Conservation (phyloP, 2,329 filamentous ascomycete species). For the Albifimbria verrucaria region DNA sequence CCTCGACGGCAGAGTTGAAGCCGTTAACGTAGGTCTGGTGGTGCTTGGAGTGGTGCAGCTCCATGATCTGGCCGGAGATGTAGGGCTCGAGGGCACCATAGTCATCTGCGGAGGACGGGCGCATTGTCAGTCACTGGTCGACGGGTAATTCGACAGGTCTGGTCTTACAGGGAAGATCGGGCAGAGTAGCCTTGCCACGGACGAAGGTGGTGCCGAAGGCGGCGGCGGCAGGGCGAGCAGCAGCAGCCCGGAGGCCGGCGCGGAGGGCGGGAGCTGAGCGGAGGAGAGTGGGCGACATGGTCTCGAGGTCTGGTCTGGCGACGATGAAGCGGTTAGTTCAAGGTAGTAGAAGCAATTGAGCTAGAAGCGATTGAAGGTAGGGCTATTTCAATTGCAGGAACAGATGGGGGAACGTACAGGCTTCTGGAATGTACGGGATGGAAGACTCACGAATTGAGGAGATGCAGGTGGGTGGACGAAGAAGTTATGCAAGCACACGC, state of each 20-base stretch:
- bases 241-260: conserved; percentile 66
- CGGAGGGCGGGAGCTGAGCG: conserved; percentile 66
- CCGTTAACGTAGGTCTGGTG: conserved; percentile 91
- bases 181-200: conserved; percentile 87
- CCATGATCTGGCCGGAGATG: conserved; percentile 91
- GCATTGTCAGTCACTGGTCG: neutral
- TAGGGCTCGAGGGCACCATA: conserved; percentile 87
- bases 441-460: neutral
- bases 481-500: neutral
- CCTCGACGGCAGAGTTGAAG: conserved; percentile 76
- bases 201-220: conserved; percentile 73
- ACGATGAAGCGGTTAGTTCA: neutral
- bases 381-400: no score
- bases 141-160: neutral
- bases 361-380: no score
- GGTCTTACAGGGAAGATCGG: conserved; percentile 66
- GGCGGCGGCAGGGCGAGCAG: conserved; percentile 59
- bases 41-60: conserved; percentile 91
- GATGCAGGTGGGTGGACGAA: neutral
- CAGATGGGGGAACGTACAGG: no score
- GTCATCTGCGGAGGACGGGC: conserved; percentile 62
- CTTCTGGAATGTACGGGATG: no score
- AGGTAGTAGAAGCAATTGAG: no score
- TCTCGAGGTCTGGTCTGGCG: conserved; percentile 15
- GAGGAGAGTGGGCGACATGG: conserved; percentile 75